Conservation (phyloP, 495 filamentous ascomycete genomes). For the Chaetomidium leptoderma region DNA sequence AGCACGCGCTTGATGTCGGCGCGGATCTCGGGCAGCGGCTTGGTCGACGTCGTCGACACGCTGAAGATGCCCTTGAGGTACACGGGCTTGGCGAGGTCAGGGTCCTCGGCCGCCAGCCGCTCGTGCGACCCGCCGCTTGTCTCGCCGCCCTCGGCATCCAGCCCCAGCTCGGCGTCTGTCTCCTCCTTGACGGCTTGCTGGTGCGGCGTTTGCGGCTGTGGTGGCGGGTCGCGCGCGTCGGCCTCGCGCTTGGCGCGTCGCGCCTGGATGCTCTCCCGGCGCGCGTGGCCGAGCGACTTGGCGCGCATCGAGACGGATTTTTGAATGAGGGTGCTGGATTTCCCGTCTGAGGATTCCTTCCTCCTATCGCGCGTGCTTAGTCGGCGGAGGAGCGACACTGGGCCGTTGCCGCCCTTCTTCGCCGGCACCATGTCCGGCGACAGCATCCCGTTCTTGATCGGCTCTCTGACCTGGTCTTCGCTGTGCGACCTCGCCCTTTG, state of each 20-base stretch:
- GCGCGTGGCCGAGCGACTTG: slow-evolving; percentile 85
- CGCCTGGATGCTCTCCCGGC: slow-evolving; percentile 86
- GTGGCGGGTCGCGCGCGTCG: slow-evolving; percentile 32
- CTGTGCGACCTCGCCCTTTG: slow-evolving; percentile 90
- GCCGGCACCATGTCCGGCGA: slow-evolving; percentile 57
- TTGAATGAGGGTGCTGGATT: slow-evolving; percentile 35
- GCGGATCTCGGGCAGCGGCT: slow-evolving; percentile 77
- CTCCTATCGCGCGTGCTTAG: slow-evolving; percentile 79
- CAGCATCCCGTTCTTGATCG: slow-evolving; percentile 64
- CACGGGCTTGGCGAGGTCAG: slow-evolving; percentile 76
- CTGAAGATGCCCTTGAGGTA: slow-evolving; percentile 98
- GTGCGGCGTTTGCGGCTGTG: slow-evolving; percentile 16
- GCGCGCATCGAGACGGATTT: slow-evolving; percentile 64
- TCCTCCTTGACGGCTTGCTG: slow-evolving; percentile 74
- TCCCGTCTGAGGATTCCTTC: slow-evolving; percentile 50
- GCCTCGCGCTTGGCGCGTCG: slow-evolving; percentile 59
- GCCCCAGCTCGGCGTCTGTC: slow-evolving; percentile 58
- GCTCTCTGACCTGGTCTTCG: slow-evolving; percentile 82
- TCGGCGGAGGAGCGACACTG: slow-evolving; percentile 77
- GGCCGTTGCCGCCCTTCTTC: slow-evolving; percentile 77
- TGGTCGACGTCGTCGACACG: slow-evolving; percentile 92
- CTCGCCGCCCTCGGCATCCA: slow-evolving; percentile 26
- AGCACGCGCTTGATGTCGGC: slow-evolving; percentile 89
- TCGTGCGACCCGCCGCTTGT: slow-evolving; percentile 51
- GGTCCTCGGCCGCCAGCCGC: slow-evolving; percentile 48